A percentile compares a stretch with the other conserved stretches of the same genome.
These are phyloP conservation scores for Aspergillus wentii DNA, from an alignment of 495 filamentous ascomycete genomes.

Conservation along the genomic window DNA sequence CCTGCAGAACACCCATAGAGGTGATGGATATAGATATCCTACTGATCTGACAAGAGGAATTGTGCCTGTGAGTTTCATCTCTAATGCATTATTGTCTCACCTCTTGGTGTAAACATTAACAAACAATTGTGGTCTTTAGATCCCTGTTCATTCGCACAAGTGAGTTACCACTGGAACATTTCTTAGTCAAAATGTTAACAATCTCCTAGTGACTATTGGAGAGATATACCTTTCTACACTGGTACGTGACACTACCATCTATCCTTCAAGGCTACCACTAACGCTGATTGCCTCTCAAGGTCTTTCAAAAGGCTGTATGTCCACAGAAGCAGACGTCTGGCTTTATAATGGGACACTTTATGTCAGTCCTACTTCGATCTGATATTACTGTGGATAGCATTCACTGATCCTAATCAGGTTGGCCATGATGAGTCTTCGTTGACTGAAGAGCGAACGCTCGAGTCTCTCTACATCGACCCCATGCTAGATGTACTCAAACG, in stretches of 20 bases:
- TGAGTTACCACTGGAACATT: slow-evolving; percentile 9
- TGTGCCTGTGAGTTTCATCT: slow-evolving; percentile 31
- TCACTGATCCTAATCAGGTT: slow-evolving; percentile 26
- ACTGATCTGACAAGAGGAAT: slow-evolving; percentile 43
- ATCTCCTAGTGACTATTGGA: slow-evolving; percentile 37
- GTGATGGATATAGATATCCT: slow-evolving; percentile 38
- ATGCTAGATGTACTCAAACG: slow-evolving; percentile 47
- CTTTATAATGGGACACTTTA: slow-evolving; percentile 63
- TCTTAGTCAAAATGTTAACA: slow-evolving; percentile 5
- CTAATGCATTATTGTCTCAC: too few species aligned
- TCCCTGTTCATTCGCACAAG: slow-evolving; percentile 44
- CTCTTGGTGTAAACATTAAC: too few species aligned
- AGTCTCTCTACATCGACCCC: slow-evolving; percentile 53
- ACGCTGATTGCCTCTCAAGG: slow-evolving; percentile 14
- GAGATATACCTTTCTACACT: slow-evolving; percentile 45
- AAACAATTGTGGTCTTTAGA: slow-evolving; percentile 19
- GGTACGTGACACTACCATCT: slow-evolving; percentile 17
- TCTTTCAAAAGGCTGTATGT: slow-evolving; percentile 57
- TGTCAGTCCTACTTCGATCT: slow-evolving; percentile 16
- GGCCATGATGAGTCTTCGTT: slow-evolving; percentile 50
- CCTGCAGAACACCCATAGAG: slow-evolving; percentile 37
- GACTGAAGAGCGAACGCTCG: slow-evolving; percentile 45
- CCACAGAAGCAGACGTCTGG: slow-evolving; percentile 88
- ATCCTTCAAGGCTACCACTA: too few species aligned
- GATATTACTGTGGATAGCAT: not conserved